phyloP scores from a whole-genome alignment of 768 basidiomycete species.

The Paxillus rubicundulus region DNA sequence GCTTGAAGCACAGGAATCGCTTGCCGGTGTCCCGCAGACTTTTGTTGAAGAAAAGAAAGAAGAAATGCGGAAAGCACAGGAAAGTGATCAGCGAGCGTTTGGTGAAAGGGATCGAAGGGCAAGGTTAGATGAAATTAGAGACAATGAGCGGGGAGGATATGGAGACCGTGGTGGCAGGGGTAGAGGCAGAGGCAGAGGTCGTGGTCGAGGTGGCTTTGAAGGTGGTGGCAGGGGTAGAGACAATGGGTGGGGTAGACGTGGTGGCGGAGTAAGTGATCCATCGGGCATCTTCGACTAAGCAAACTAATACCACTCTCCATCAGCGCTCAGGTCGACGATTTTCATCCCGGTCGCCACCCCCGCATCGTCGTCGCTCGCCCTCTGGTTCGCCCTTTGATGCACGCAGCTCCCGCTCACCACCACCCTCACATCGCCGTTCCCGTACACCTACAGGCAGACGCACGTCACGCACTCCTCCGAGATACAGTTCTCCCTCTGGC shows the following conservation, averaged over 20 bases:
- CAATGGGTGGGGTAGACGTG: constrained; percentile 65
- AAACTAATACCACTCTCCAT: constrained; percentile 9
- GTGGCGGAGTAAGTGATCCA: constrained; percentile 43
- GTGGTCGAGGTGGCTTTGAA: constrained; percentile 48
- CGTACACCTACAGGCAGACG: constrained; percentile 40
- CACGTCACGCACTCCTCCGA: constrained; percentile 28
- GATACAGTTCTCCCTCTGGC: constrained; percentile 35
- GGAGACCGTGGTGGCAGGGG: constrained; percentile 49
- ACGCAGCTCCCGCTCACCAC: constrained; percentile 40
- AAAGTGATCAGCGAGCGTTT: constrained; percentile 60
- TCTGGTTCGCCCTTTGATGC: constrained; percentile 34
- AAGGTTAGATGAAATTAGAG: constrained; percentile 66
- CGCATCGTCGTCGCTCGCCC: constrained; percentile 47
- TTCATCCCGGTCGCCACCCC: constrained; percentile 44
- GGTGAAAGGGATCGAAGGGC: constrained; percentile 70
- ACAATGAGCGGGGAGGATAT: constrained; percentile 50
- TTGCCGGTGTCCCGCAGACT: constrained; percentile 85
- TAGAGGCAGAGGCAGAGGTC: constrained; percentile 57
- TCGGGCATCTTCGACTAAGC: neutral
- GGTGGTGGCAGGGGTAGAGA: constrained; percentile 52
- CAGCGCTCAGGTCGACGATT: constrained; percentile 47
- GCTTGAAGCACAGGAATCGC: constrained; percentile 88
- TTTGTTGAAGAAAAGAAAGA: constrained; percentile 92
- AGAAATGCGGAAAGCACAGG: constrained; percentile 74
- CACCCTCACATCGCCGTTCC: constrained; percentile 35